Evolutionary conservation across 495 filamentous ascomycete genomes (phyloP), one percentile per base, ranked within the genome.

Genomic region (Hypoxylon rickii): DNA sequence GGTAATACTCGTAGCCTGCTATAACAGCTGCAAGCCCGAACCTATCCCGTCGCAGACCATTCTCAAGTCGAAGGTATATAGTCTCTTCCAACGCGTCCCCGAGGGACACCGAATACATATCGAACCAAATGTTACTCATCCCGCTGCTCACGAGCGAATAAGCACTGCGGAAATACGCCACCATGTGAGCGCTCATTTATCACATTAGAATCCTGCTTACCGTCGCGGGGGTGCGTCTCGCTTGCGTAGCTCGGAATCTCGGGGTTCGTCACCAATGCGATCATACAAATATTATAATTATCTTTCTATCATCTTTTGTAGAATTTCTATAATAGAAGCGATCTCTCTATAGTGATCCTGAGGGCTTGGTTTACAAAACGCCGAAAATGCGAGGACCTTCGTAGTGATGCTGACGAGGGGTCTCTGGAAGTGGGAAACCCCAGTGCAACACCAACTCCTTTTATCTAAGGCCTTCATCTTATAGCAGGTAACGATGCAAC

Each of bases 221-320:
- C 24, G 24, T 29, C 10, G 4, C 5, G 5, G 24, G 24, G 24
- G 10, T 4, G 5, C 22, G 2, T 39, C 21, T 15, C 24, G 20
- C 36, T 44, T 53, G 63, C 51, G 33, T 34, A 41, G 20, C 21
- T 63, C 64, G 64, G 64, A 36, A 58, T 50, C 44, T 61, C 60
- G 64, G 64, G 2, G 33, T 60, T 54, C 41, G 15, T 57, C 12
- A n/a, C n/a, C n/a, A n/a, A n/a, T n/a, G n/a, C n/a, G n/a, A n/a
- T n/a, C n/a, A n/a, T n/a, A n/a, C n/a, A n/a, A n/a, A n/a, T n/a
- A n/a, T n/a, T n/a, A n/a, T n/a, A n/a, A n/a, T n/a, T n/a, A n/a
- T n/a, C n/a, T n/a, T n/a, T n/a, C n/a, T n/a, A n/a, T n/a, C n/a
- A n/a, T n/a, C n/a, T n/a, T n/a, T n/a, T n/a, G n/a, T n/a, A n/a